Evolutionary conservation across 2,329 filamentous ascomycete species (phyloP).

Genomic region (Claviceps sp.): DNA sequence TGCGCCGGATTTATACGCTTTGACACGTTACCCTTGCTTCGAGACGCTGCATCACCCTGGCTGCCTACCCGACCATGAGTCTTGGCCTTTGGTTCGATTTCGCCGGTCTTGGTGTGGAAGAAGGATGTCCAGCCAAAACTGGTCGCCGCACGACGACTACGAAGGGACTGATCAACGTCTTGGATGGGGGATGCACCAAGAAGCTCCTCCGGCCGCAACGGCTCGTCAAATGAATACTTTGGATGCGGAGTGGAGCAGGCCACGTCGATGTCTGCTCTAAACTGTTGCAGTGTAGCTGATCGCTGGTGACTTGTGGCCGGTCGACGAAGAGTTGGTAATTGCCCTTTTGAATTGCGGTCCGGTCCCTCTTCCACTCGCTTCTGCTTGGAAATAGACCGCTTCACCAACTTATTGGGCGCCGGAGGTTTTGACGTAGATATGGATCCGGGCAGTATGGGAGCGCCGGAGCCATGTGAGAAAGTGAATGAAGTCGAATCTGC

Average conservation of each 20-base stretch:
- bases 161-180: constrained; percentile 7
- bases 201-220: constrained; percentile 16
- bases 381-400: constrained; percentile 47
- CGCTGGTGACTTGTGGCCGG: constrained; percentile 71
- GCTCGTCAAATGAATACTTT: constrained; percentile 24
- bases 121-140: constrained; percentile 38
- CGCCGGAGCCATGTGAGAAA: constrained; percentile 53
- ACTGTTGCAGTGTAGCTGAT: constrained; percentile 53
- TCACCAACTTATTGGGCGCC: constrained; percentile 64
- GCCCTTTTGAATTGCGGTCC: constrained; percentile 40
- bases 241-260: constrained; percentile 12
- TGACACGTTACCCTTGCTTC: constrained; percentile 10
- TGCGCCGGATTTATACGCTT: constrained; percentile 17
- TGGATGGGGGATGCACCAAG: constrained; percentile 15
- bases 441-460: constrained; percentile 42
- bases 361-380: constrained; percentile 25
- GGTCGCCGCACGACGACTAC: not conserved
- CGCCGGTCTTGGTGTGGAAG: constrained; percentile 33
- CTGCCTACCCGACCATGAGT: constrained; percentile 11
- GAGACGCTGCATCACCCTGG: constrained; percentile 13
- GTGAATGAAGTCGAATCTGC: constrained; percentile 52
- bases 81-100: constrained; percentile 10
- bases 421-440: constrained; percentile 28
- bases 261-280: constrained; percentile 19
- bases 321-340: constrained; percentile 52